A percentile compares a stretch with the other conserved stretches of the same genome.
These are phyloP conservation scores for Dipodascopsis uninucleata DNA, from an alignment of 805 yeast species.

Conservation along the genomic window DNA sequence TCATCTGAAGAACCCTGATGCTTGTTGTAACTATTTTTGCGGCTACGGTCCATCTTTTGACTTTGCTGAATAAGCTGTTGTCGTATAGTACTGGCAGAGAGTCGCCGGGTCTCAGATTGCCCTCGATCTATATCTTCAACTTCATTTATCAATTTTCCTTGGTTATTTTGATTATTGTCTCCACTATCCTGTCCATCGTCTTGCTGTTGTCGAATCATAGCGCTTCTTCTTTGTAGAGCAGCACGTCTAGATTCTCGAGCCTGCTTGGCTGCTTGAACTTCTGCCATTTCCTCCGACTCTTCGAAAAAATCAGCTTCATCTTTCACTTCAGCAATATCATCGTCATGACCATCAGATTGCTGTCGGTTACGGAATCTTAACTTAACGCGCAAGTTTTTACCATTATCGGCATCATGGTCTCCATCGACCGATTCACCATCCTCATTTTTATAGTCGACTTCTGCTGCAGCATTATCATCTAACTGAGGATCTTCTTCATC, in stretches of 20 bases:
- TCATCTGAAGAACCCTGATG: slow-evolving; percentile 40
- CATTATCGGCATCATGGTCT: slow-evolving; percentile 12
- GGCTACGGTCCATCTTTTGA: slow-evolving; percentile 7
- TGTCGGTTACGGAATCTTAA: neutral
- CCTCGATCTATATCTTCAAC: neutral
- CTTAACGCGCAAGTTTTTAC: slow-evolving; percentile 20
- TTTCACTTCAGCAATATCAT: neutral
- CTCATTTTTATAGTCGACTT: slow-evolving; percentile 29
- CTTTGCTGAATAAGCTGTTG: slow-evolving; percentile 22
- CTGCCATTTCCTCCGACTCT: neutral
- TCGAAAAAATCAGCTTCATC: neutral
- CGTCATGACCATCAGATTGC: neutral
- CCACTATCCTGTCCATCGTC: neutral
- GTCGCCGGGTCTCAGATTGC: slow-evolving; percentile 3
- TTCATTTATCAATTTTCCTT: neutral
- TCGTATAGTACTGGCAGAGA: slow-evolving; percentile 19
- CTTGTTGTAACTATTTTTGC: neutral
- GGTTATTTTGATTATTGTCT: neutral
- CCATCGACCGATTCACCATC: slow-evolving; percentile 10
- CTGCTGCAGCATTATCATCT: slow-evolving; percentile 33
- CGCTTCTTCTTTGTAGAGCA: too few relatives aligned
- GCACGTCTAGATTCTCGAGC: too few relatives aligned
- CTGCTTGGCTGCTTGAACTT: neutral
- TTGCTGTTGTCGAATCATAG: neutral
- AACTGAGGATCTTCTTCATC: slow-evolving; percentile 44